Conservation (phyloP, 371 early-diverging fungal genomes). For the Globomyces sp. region DNA sequence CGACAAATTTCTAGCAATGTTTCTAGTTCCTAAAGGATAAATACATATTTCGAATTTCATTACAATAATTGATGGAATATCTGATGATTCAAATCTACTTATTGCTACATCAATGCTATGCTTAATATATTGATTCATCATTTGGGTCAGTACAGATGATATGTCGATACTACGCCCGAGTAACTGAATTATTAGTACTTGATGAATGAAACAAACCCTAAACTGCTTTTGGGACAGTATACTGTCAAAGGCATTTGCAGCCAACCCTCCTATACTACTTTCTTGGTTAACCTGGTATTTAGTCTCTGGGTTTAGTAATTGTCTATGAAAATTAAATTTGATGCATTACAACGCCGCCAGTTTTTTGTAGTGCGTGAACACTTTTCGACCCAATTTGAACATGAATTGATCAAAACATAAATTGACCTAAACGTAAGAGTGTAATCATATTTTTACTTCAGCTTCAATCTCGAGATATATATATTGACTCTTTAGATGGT, state of each 20-base stretch:
- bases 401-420: constrained; percentile 51
- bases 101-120: constrained; percentile 44
- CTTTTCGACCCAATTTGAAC: constrained; percentile 37
- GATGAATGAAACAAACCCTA: not conserved
- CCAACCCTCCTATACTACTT: constrained; percentile 13
- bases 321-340: too few species aligned
- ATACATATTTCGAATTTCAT: not conserved
- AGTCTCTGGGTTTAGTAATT: too few species aligned
- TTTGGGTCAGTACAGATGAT: constrained; percentile 28
- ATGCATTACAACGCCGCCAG: constrained; percentile 19
- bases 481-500: constrained; percentile 35
- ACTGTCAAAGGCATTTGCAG: constrained; percentile 22
- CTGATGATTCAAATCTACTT: constrained; percentile 40
- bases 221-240: constrained; percentile 28
- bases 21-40: constrained; percentile 37
- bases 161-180: constrained; percentile 45
- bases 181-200: constrained; percentile 23
- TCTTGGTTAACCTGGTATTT: too few species aligned
- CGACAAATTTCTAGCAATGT: constrained; percentile 31
- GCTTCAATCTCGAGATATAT: constrained; percentile 54
- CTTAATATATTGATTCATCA: constrained; percentile 40
- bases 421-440: constrained; percentile 34
- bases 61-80: constrained; percentile 40
- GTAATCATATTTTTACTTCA: constrained; percentile 31
- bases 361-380: constrained; percentile 48